These are phyloP conservation scores for Astragalus glycyphyllos DNA, from an alignment of 306 rosid species.

Conservation along the genomic window DNA sequence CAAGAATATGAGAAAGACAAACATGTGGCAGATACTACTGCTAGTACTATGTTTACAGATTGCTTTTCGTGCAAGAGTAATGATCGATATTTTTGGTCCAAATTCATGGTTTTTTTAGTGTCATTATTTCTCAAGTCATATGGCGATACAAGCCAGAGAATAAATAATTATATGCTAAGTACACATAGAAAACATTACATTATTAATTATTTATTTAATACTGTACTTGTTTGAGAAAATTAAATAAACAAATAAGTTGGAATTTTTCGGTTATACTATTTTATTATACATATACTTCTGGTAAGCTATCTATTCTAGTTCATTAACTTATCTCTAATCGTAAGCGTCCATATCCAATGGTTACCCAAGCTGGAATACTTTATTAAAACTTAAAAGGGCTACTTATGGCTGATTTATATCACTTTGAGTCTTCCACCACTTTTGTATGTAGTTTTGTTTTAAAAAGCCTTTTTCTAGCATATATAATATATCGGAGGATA, in stretches of 20 bases:
- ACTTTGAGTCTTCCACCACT: background rate
- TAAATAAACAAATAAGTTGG: background rate
- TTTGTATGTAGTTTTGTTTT: background rate
- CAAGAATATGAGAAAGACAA: conserved; percentile 47
- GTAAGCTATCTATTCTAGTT: conserved; percentile 21
- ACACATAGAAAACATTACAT: background rate
- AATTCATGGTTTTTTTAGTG: background rate
- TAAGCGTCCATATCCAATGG: conserved; percentile 39
- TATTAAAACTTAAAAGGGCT: background rate
- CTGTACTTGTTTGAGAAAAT: background rate
- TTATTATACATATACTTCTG: background rate
- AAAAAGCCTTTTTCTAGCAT: too few relatives aligned
- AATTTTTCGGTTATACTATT: background rate
- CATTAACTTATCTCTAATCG: conserved; percentile 21
- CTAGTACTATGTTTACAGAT: conserved; percentile 9
- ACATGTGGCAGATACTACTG: conserved; percentile 37
- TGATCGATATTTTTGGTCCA: conserved; percentile 24
- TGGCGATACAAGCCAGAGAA: background rate
- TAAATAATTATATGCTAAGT: background rate
- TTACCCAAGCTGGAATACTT: conserved; percentile 35
- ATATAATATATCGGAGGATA: too few relatives aligned
- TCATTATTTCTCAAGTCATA: background rate
- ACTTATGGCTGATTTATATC: conserved; percentile 6
- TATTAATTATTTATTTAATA: background rate
- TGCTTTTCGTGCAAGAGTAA: conserved; percentile 57